Evolutionary conservation across 208 protist genomes (phyloP).

Genomic region (Leishmania gerbilli): DNA sequence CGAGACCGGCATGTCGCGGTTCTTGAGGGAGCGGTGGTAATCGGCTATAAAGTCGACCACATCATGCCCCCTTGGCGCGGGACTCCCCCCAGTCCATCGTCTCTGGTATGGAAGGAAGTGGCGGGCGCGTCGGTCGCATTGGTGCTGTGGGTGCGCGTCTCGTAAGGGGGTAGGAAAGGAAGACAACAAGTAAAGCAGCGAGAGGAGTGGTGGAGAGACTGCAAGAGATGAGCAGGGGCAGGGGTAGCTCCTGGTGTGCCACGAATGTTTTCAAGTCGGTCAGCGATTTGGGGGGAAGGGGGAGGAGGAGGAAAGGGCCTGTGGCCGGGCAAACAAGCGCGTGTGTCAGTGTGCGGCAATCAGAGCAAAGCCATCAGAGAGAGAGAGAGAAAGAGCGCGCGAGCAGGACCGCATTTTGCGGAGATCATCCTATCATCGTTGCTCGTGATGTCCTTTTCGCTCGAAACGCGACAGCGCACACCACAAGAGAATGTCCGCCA

Average conservation of each 20-base stretch:
- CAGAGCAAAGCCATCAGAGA: too few species aligned
- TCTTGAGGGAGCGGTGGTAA: constrained; percentile 38
- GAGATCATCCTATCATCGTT: too few species aligned
- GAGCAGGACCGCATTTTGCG: too few species aligned
- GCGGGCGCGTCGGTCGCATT: constrained; percentile 34
- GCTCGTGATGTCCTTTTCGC: too few species aligned
- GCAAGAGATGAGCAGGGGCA: too few species aligned
- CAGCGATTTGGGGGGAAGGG: not conserved
- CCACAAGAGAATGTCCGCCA: too few species aligned
- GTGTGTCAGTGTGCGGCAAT: too few species aligned
- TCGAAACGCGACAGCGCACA: too few species aligned
- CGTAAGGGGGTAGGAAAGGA: not conserved
- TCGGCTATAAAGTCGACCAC: constrained; percentile 50
- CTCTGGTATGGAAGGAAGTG: constrained; percentile 38
- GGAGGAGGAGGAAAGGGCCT: not conserved
- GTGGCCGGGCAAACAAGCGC: not conserved
- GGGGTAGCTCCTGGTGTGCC: too few species aligned
- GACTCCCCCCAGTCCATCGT: constrained; percentile 45
- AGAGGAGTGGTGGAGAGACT: not conserved
- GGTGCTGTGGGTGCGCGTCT: not conserved
- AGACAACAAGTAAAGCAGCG: not conserved
- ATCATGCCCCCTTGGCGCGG: constrained; percentile 39
- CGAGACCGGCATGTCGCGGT: constrained; percentile 36
- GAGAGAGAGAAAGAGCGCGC: not conserved
- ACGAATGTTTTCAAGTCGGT: too few species aligned